These are phyloP conservation scores for Blastobotrys americana DNA, from an alignment of 805 yeast genomes.

Conservation along the genomic window DNA sequence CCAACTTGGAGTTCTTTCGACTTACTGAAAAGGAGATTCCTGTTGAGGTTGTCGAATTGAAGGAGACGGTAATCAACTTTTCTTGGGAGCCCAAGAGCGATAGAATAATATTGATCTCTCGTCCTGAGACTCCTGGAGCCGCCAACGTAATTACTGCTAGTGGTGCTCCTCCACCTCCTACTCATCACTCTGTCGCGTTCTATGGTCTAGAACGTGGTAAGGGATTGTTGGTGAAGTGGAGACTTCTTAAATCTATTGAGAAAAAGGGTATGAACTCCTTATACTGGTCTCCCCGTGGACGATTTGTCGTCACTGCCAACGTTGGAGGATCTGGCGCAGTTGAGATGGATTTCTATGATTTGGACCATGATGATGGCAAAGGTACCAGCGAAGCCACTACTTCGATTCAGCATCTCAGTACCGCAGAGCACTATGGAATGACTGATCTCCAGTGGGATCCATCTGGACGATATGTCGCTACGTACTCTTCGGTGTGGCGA, in stretches of 20 bases:
- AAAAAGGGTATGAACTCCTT: slow-evolving; percentile 66
- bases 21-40: slow-evolving; percentile 85
- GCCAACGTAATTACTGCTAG: slow-evolving; percentile 40
- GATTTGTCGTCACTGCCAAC: slow-evolving; percentile 58
- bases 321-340: slow-evolving; percentile 41
- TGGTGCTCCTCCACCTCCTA: slow-evolving; percentile 20
- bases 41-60: slow-evolving; percentile 87
- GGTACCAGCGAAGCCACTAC: slow-evolving; percentile 37
- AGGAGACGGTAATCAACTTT: slow-evolving; percentile 78
- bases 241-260: slow-evolving; percentile 48
- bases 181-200: slow-evolving; percentile 59
- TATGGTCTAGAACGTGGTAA: slow-evolving; percentile 66
- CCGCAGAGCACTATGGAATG: slow-evolving; percentile 65
- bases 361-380: slow-evolving; percentile 68
- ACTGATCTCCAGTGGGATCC: slow-evolving; percentile 92
- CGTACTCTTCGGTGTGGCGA: slow-evolving; percentile 81
- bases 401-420: slow-evolving; percentile 53
- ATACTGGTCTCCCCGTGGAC: slow-evolving; percentile 87
- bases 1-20: slow-evolving; percentile 88
- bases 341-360: slow-evolving; percentile 78
- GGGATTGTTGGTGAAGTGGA: slow-evolving; percentile 52
- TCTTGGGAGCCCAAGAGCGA: slow-evolving; percentile 96
- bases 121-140: slow-evolving; percentile 34
- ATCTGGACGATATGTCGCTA: slow-evolving; percentile 83
- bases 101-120: slow-evolving; percentile 71